Base-by-base conservation (phyloP, 371 early-diverging fungal species). In the Saksenaea vasiformis region DNA sequence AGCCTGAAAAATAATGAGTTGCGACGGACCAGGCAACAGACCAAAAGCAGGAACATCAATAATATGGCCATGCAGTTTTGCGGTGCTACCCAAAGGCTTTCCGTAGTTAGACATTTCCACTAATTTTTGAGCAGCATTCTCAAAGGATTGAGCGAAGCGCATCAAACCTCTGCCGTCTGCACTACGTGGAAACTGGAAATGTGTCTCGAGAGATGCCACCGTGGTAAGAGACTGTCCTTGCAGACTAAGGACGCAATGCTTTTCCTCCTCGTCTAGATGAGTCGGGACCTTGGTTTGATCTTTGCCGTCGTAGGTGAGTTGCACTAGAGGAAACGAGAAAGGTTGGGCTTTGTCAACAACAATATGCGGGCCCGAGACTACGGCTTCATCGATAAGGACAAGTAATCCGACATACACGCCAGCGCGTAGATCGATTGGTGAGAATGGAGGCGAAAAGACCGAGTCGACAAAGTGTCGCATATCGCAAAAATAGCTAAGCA, bases 41-140 rank as follows among this genome's bases (percentile, higher is more conserved):
- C 68, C 41, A 51, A 79, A 79, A 11, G 77, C 66, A 44, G 80
- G 80, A 3, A 73, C 54, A 54, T 79, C 77, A 15, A 77, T 15
- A 1, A 79, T 60, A 24, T 76, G 69, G n/a, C 62, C 41, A 22
- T 71, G 68, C 0, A 79, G 59, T 17, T 41, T 69, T 2, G 80
- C 77, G 35, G 63, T 69, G 2, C 62, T 47, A 38, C 68, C 67
- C 5, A 74, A 44, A 1, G 54, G 56, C 26, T 67, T 68, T 27
- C 69, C 70, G 36, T 71, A 76, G 14, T 57, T 66, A 4, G 80
- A 70, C 9, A 38, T 31, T 17, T 51, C 43, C 27, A 71, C 54
- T 0, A 79, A 55, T 15, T 51, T 41, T 44, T 61, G 65, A 1
- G 71, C 34, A 0, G 80, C 75, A 14, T 38, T 24, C 51, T 67